Percentiles rank a stretch among this genome's conserved stretches.
Evolutionary conservation across 2,329 filamentous ascomycete species (phyloP).

Genomic region (Aspergillus quadricinctus): DNA sequence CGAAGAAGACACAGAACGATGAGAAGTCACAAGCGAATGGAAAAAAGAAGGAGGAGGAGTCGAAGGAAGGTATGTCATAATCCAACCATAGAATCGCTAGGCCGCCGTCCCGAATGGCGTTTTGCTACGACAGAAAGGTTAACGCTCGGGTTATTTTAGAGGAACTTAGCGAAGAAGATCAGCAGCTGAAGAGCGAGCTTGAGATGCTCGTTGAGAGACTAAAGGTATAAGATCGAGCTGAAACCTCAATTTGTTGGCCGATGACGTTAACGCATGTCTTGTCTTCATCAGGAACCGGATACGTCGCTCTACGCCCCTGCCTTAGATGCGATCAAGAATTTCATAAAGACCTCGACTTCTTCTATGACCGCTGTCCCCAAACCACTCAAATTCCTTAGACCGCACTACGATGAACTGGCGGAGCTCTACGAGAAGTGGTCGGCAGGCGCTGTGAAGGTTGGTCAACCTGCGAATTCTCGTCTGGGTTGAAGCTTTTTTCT

Average conservation of each 20-base stretch:
- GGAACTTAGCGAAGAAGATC: slow-evolving; percentile 95
- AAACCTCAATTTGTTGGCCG: slow-evolving; percentile 5
- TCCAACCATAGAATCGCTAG: slow-evolving; percentile 2
- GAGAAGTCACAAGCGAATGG: slow-evolving; percentile 67
- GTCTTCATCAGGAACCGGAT: slow-evolving; percentile 67
- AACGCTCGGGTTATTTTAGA: slow-evolving; percentile 52
- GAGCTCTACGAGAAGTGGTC: slow-evolving; percentile 89
- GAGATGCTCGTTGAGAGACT: slow-evolving; percentile 97
- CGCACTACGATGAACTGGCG: slow-evolving; percentile 87
- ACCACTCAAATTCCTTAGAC: slow-evolving; percentile 94
- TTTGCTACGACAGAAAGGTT: slow-evolving; percentile 28
- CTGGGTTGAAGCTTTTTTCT: slow-evolving; percentile 10
- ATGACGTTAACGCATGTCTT: slow-evolving; percentile 23
- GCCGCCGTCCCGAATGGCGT: slow-evolving; percentile 18
- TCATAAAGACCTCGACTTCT: slow-evolving; percentile 98
- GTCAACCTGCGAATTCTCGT: slow-evolving; percentile 6
- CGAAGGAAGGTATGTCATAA: slow-evolving; percentile 50
- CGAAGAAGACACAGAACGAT: slow-evolving; percentile 57
- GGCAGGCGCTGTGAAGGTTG: slow-evolving; percentile 75
- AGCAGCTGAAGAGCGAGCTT: slow-evolving; percentile 95
- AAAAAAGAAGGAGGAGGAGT: slow-evolving; percentile 69
- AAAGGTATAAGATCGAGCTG: slow-evolving; percentile 55
- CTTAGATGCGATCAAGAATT: slow-evolving; percentile 93
- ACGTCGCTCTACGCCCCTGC: slow-evolving; percentile 83
- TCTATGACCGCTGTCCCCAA: slow-evolving; percentile 99